A percentile compares a stretch with the other conserved stretches of the same genome.
phyloP scores from a whole-genome alignment of 2,329 filamentous ascomycete genomes.

The Aspergillus felis region DNA sequence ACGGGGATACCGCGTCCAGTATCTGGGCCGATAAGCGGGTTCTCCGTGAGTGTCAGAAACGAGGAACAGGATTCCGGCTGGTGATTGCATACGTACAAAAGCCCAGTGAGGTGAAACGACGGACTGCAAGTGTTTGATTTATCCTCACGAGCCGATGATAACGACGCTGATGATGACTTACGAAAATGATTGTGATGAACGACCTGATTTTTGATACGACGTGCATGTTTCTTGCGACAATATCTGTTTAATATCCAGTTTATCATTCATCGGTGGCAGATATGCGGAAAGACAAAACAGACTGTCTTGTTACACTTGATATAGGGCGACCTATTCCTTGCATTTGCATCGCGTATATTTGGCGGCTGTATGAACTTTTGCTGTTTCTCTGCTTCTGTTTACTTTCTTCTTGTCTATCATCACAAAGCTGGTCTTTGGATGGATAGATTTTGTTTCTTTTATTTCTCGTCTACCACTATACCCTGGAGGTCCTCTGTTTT shows the following conservation, averaged over 20 bases:
- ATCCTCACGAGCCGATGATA: not conserved
- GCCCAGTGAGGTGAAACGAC: constrained; percentile 49
- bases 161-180: constrained; percentile 8
- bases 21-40: constrained; percentile 77
- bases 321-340: not conserved
- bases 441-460: constrained; percentile 6
- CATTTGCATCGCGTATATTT: not conserved
- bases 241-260: not conserved
- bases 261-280: not conserved
- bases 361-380: constrained; percentile 15
- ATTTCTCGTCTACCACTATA: not conserved
- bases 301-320: constrained; percentile 5
- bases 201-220: not conserved
- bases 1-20: constrained; percentile 52
- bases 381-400: constrained; percentile 8
- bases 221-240: not conserved
- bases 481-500: not conserved
- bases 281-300: not conserved
- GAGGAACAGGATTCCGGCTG: constrained; percentile 82
- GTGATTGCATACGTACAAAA: constrained; percentile 89
- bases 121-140: constrained; percentile 42
- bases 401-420: not conserved
- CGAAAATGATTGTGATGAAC: not conserved
- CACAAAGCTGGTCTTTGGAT: constrained; percentile 9
- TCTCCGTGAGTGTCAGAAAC: constrained; percentile 78